Evolutionary conservation across 192 early-diverging fungal genomes (phyloP).

Genomic region (Backusella morwellensis): DNA sequence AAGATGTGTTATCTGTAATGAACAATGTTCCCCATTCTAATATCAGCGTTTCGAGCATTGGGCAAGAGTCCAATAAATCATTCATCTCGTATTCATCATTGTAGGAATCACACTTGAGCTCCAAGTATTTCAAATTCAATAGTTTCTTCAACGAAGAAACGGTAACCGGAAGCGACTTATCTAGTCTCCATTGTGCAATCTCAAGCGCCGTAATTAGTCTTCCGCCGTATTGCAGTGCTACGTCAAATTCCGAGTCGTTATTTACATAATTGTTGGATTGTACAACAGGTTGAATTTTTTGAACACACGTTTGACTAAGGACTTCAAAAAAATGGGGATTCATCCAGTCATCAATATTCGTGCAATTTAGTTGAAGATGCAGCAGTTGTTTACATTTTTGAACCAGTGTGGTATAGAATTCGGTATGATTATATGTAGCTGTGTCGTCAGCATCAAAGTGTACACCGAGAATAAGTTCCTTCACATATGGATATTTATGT

Average conservation of each 20-base stretch:
- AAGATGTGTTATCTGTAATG: neutral
- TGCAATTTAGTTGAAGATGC: neutral
- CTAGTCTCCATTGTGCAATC: slow-evolving; percentile 3
- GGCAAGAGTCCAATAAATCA: neutral
- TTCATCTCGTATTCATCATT: neutral
- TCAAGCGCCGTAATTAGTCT: neutral
- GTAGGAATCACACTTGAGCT: neutral
- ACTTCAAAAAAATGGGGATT: slow-evolving; percentile 2
- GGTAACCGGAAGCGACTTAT: neutral
- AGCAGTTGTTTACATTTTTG: neutral
- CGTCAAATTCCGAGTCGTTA: neutral
- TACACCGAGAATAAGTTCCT: neutral
- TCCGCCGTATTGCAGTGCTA: neutral
- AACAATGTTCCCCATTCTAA: slow-evolving; percentile 6
- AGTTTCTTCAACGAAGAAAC: neutral
- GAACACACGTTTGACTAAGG: neutral
- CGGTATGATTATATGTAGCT: neutral
- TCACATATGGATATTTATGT: slow-evolving; percentile 1
- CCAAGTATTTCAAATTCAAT: neutral
- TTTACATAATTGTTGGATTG: neutral
- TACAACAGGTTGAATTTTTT: neutral
- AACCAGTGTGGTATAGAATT: neutral
- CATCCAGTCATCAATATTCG: neutral
- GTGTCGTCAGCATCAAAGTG: neutral
- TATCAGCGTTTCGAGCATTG: neutral